phyloP scores from a whole-genome alignment of 768 basidiomycete species.

The Boletus pseudopeckii region DNA sequence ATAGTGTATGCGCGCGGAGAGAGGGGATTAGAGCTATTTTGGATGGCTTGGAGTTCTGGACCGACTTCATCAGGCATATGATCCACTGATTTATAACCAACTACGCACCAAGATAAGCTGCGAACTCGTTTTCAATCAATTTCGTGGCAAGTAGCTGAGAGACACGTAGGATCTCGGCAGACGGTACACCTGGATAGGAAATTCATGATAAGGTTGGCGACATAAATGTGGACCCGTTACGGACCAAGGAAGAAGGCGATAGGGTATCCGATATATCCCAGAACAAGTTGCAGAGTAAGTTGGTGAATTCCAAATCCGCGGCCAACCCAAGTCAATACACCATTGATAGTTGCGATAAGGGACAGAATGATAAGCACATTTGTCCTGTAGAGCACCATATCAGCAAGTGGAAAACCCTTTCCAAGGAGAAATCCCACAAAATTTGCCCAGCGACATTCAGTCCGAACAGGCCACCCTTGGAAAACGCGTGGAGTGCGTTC shows the following conservation, averaged over 20 bases:
- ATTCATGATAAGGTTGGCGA: slow-evolving; percentile 1
- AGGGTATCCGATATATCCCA: slow-evolving; percentile 89
- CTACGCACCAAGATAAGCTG: slow-evolving; percentile 54
- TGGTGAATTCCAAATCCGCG: slow-evolving; percentile 78
- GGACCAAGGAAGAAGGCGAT: slow-evolving; percentile 68
- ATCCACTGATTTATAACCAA: not conserved
- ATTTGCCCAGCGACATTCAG: slow-evolving; percentile 85
- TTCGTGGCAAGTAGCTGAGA: slow-evolving; percentile 82
- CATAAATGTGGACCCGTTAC: not conserved
- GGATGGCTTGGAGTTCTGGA: slow-evolving; percentile 42
- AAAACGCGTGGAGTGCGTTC: slow-evolving; percentile 88
- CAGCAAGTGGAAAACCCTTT: slow-evolving; percentile 1
- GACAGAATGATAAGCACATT: slow-evolving; percentile 85
- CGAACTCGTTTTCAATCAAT: slow-evolving; percentile 84
- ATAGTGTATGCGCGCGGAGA: slow-evolving; percentile 76
- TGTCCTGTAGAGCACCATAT: slow-evolving; percentile 41
- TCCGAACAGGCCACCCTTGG: slow-evolving; percentile 81
- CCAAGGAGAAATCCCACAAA: slow-evolving; percentile 44
- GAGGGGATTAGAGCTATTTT: slow-evolving; percentile 50
- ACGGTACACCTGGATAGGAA: slow-evolving; percentile 57
- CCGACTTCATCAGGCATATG: not conserved
- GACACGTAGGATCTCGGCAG: slow-evolving; percentile 75
- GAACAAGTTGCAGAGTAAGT: slow-evolving; percentile 78
- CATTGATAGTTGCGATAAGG: slow-evolving; percentile 79
- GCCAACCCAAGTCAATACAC: slow-evolving; percentile 85